Evolutionary conservation across 2,329 filamentous ascomycete species (phyloP).

Genomic region (Colletotrichum gloeosporioides): DNA sequence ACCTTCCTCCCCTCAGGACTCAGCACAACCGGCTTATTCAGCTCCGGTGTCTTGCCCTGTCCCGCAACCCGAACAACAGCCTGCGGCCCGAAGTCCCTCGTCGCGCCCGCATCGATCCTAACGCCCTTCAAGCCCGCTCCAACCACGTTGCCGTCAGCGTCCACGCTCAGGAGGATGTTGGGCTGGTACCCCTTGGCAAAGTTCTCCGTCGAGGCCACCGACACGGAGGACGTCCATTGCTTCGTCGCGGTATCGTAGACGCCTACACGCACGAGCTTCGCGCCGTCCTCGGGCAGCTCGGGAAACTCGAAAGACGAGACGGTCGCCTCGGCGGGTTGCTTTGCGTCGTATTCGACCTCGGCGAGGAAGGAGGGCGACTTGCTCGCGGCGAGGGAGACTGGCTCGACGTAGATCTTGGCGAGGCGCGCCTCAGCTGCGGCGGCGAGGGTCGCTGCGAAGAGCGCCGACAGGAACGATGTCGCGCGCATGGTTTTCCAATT

Average conservation of each 20-base stretch:
- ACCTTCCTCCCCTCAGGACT: constrained; percentile 64
- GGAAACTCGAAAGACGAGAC: constrained; percentile 63
- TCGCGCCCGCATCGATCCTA: constrained; percentile 66
- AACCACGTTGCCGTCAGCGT: constrained; percentile 47
- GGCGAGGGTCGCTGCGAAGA: constrained; percentile 48
- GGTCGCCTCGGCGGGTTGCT: constrained; percentile 46
- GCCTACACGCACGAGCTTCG: constrained; percentile 61
- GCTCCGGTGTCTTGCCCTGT: constrained; percentile 59
- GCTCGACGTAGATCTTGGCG: constrained; percentile 60
- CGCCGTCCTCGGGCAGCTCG: constrained; percentile 47
- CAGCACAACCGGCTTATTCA: constrained; percentile 70
- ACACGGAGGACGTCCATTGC: constrained; percentile 60
- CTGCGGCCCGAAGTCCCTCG: constrained; percentile 69
- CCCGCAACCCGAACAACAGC: constrained; percentile 53
- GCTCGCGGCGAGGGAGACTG: constrained; percentile 40
- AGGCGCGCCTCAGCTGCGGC: constrained; percentile 47
- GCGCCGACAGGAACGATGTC: constrained; percentile 42
- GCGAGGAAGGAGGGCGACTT: constrained; percentile 53
- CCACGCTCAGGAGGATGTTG: constrained; percentile 58
- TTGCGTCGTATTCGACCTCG: constrained; percentile 59
- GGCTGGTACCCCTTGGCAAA: constrained; percentile 68
- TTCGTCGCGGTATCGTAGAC: constrained; percentile 54
- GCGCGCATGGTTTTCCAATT: constrained; percentile 43
- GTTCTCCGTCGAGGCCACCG: constrained; percentile 60
- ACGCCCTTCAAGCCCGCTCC: constrained; percentile 62